Base-by-base conservation (phyloP, 306 rosid genomes). In the Dryas alaskensis region DNA sequence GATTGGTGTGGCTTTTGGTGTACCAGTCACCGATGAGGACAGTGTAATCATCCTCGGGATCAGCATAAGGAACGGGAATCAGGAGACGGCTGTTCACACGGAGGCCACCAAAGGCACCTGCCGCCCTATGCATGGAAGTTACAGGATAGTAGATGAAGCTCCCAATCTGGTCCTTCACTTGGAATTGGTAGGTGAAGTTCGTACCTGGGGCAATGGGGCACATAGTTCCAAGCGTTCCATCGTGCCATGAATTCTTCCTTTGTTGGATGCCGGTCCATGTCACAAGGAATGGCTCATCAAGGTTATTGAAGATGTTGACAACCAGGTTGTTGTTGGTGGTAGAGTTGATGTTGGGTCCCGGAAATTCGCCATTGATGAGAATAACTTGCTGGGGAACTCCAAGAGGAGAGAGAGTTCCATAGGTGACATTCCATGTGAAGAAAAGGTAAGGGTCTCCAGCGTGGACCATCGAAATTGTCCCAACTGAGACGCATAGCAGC, bases 161-260 rank as follows among this genome's bases (percentile, higher is more conserved):
- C 0, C 98, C 98, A 0, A 92, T 92, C 52, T 93, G 98, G 47
- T 93, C 98, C 91, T 93, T 93, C 2, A 89, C 89, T 70, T 93
- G 98, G 82, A 82, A 88, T 0, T 65, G 70, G 65, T 89, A 91
- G 1, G 96, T 93, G 85, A 4, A 87, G 86, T 93, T 93, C n/a
- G 68, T 68, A 5, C 92, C 91, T 0, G 96, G 84, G 3, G 2
- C 76, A 3, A 93, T 91, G 4, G 98, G 98, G 73, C 98, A 93
- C 71, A 84, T 90, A 7, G 91, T 86, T 61, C 97, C 98, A 0
- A 49, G 72, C 0, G 70, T 45, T 13, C 98, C 98, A 60, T 93
- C 96, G 72, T 88, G 90, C 98, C 98, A 93, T 0, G 89, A 75
- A 70, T 93, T 93, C 82, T 91, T 93, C 79, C 97, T 82, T 3